Percentiles rank a stretch among this genome's conserved stretches.
These are phyloP conservation scores for Karstenula rhodostoma DNA, from an alignment of 2,329 filamentous ascomycete genomes.

Conservation along the genomic window DNA sequence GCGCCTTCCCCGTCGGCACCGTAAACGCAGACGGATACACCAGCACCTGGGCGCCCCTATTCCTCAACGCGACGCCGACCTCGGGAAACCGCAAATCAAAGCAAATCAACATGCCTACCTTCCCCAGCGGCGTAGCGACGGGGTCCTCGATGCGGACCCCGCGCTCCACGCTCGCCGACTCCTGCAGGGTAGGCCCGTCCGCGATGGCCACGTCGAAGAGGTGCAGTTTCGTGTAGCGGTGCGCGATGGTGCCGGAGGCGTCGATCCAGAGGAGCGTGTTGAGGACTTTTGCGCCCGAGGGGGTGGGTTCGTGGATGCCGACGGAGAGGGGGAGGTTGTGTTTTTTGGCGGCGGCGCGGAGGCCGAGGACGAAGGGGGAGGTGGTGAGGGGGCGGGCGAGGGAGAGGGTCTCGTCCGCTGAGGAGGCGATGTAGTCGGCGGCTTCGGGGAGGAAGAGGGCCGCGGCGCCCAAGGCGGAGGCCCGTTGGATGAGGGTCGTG, in stretches of 20 bases:
- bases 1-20: constrained; percentile 80
- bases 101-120: constrained; percentile 82
- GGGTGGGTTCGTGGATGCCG: constrained; percentile 72
- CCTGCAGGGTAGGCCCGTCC: constrained; percentile 65
- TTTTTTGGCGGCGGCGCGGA: constrained; percentile 71
- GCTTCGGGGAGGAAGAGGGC: constrained; percentile 93
- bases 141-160: constrained; percentile 71
- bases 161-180: constrained; percentile 73
- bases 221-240: constrained; percentile 87
- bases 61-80: constrained; percentile 71
- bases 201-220: constrained; percentile 78
- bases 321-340: constrained; percentile 79
- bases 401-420: constrained; percentile 71
- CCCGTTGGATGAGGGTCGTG: constrained; percentile 73
- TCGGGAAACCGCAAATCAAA: constrained; percentile 91
- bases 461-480: constrained; percentile 79
- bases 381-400: constrained; percentile 72
- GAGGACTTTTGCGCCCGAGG: constrained; percentile 61
- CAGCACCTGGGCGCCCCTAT: constrained; percentile 75
- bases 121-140: constrained; percentile 76
- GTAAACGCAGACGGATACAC: constrained; percentile 93
- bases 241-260: constrained; percentile 64
- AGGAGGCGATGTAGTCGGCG: constrained; percentile 81
- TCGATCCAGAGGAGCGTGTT: constrained; percentile 75
- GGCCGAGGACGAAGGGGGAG: constrained; percentile 78